Evolutionary conservation across 2,329 filamentous ascomycete species (phyloP), one percentile per base, ranked within the genome.

Genomic region (Incumbomyces lentus): DNA sequence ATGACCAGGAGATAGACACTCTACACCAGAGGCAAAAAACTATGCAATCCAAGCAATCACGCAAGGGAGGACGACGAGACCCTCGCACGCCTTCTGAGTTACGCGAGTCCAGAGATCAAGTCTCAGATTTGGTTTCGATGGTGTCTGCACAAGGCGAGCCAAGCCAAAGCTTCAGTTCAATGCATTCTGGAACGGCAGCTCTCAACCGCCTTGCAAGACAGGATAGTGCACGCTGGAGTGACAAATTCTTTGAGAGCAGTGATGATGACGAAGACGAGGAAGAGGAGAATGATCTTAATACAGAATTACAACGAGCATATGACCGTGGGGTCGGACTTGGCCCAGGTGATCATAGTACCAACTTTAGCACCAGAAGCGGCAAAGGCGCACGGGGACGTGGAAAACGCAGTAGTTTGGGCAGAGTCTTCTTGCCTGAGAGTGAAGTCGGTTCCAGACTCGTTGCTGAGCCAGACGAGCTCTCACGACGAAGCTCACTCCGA

Each of bases 171-270:
- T 55, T 50, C 40, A 48, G 35, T 22, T 42, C 44, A 40, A 50
- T 52, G 46, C 56, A 54, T 46, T 53, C 56, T 12, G 45, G 55
- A 17, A 44, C 46, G 11, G 50, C 53, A 2, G 50, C 53, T 17
- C 33, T 58, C 31, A 39, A 51, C 8, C 39, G 53, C 38, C 51
- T 61, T 19, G 50, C 60, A 18, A 56, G 60, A 19, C 55, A 58
- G 39, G 79, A 82, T 55, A 81, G 76, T 2, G 68, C 74, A 45
- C 72, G 71, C 3, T 85, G 81, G 82, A 82, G 77, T 59, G 81
- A 84, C 40, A 68, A 73, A 10, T 79, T 83, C 59, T 81, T 78
- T 67, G 68, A 68, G 8, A 77, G 81, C 52, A 78, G 65, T 29
- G 70, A 65, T 19, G 66, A 70, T 40, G 70, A 74, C 47, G 68